Evolutionary conservation across 257 asterid genomes (phyloP).

Genomic region (Przewalskia tangutica): DNA sequence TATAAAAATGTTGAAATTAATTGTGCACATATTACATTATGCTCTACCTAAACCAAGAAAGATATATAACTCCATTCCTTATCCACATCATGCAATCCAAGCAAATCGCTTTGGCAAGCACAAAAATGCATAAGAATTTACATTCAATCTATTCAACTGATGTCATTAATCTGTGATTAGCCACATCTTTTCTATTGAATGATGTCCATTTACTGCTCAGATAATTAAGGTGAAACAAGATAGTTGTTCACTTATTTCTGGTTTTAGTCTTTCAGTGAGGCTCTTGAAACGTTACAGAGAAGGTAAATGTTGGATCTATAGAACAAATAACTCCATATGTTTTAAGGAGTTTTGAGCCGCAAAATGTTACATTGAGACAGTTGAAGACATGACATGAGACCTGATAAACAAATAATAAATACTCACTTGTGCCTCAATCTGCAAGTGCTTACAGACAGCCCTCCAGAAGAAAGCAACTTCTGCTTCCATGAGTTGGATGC

Average conservation of each 20-base stretch:
- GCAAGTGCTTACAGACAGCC: conserved; percentile 68
- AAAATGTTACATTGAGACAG: background rate
- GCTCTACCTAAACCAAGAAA: background rate
- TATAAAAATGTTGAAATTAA: background rate
- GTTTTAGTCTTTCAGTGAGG: background rate
- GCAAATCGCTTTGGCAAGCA: background rate
- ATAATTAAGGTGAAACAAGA: background rate
- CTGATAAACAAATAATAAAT: background rate
- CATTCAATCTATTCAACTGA: background rate
- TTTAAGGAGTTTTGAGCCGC: background rate
- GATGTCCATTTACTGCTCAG: background rate
- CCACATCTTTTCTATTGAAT: background rate
- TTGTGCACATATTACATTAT: background rate
- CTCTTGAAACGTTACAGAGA: background rate
- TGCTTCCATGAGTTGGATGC: conserved; percentile 64
- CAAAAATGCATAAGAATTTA: background rate
- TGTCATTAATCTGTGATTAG: background rate
- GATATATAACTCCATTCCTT: background rate
- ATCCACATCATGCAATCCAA: background rate
- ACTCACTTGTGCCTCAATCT: conserved; percentile 78
- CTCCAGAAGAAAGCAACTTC: conserved; percentile 90
- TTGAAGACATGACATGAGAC: background rate
- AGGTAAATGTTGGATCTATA: background rate
- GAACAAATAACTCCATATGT: background rate
- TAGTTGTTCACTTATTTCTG: background rate